Percentiles rank a stretch among this genome's conserved stretches.
These are phyloP conservation scores for Fusarium virguliforme DNA, from an alignment of 2,329 filamentous ascomycete genomes.

Conservation along the genomic window DNA sequence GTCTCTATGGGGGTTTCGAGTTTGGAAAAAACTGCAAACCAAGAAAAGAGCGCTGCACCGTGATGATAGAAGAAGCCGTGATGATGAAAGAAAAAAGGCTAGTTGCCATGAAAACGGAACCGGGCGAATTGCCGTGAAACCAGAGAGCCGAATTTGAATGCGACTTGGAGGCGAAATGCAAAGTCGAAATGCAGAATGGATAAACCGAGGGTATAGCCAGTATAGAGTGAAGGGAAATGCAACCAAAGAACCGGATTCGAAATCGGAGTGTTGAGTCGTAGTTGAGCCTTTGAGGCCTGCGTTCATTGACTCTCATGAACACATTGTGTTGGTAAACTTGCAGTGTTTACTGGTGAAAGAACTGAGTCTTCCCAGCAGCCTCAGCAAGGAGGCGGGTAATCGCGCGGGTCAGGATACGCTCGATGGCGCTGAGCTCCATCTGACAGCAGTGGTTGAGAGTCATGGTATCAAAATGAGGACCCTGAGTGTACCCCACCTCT, in stretches of 20 bases:
- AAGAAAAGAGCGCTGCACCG: slow-evolving; percentile 11
- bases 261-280: not conserved
- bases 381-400: slow-evolving; percentile 41
- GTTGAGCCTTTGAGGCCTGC: not conserved
- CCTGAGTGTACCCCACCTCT: slow-evolving; percentile 62
- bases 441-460: slow-evolving; percentile 64
- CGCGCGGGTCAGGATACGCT: slow-evolving; percentile 64
- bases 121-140: slow-evolving; percentile 3
- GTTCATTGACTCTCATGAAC: slow-evolving; percentile 8
- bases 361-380: not conserved
- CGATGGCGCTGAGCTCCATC: slow-evolving; percentile 66
- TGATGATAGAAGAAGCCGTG: not conserved
- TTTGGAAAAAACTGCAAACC: slow-evolving; percentile 22
- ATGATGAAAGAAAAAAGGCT: slow-evolving; percentile 20
- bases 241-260: not conserved
- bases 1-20: slow-evolving; percentile 14
- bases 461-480: slow-evolving; percentile 63
- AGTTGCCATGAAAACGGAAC: slow-evolving; percentile 13
- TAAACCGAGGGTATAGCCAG: slow-evolving; percentile 10
- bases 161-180: not conserved
- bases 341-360: not conserved
- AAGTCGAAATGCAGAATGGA: not conserved
- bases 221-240: not conserved
- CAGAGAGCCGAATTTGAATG: slow-evolving; percentile 6
- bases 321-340: not conserved